Conservation (phyloP, 2,329 filamentous ascomycete genomes). For the Venturia asperata region DNA sequence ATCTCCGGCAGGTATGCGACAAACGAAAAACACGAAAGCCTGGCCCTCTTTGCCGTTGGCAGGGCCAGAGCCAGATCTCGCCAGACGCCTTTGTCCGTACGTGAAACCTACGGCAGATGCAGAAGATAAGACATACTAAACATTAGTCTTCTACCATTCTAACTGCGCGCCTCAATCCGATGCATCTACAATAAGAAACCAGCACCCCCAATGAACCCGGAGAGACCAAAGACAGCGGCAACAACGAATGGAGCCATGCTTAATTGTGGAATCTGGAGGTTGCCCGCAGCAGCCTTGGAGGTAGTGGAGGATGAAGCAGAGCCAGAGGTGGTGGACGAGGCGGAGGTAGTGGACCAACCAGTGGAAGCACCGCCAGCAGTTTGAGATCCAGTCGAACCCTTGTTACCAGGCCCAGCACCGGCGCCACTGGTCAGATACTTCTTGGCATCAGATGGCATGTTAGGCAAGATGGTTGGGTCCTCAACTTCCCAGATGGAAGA, state of each 20-base stretch:
- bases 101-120: neutral
- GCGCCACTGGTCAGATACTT: conserved; percentile 53
- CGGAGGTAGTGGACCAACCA: conserved; percentile 41
- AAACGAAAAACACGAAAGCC: neutral
- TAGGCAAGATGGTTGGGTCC: conserved; percentile 44
- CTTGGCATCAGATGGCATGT: conserved; percentile 48
- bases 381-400: conserved; percentile 47
- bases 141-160: neutral
- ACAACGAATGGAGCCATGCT: conserved; percentile 46
- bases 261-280: conserved; percentile 40
- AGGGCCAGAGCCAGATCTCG: neutral
- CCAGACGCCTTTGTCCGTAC: conserved; percentile 8
- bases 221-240: conserved; percentile 45
- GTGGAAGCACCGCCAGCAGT: conserved; percentile 41
- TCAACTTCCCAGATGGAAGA: conserved; percentile 51
- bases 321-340: conserved; percentile 32
- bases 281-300: conserved; percentile 38
- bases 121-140: conserved; percentile 9
- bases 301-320: conserved; percentile 23
- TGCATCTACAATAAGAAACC: conserved; percentile 15
- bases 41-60: neutral
- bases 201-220: conserved; percentile 45
- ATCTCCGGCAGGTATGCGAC: conserved; percentile 3
- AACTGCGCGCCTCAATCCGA: neutral
- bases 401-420: conserved; percentile 50